Conservation (phyloP, 805 yeast genomes). For the Saccharomyces cerevisiae region DNA sequence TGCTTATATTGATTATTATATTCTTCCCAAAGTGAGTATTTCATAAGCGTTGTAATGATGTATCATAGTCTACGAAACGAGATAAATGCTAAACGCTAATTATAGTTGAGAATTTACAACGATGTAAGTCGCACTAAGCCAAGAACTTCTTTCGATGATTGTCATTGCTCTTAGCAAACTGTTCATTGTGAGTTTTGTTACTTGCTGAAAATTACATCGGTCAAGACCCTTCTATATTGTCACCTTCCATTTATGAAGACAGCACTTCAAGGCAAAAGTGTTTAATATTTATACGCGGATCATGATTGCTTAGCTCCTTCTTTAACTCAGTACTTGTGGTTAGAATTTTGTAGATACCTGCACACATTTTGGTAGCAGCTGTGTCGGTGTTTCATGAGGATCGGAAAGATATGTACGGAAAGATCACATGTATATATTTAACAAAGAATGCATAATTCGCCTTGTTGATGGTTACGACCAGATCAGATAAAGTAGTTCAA, state of each 20-base stretch:
- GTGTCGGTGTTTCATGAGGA: too few species aligned
- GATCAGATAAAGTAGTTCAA: too few species aligned
- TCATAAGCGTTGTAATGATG: not conserved
- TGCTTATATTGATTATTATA: slow-evolving; percentile 3
- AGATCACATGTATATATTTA: too few species aligned
- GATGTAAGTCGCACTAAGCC: not conserved
- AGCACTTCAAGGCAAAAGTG: too few species aligned
- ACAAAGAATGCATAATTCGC: too few species aligned
- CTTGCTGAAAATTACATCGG: not conserved
- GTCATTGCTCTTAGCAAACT: not conserved
- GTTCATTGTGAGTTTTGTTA: not conserved
- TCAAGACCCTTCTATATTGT: not conserved
- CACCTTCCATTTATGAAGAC: not conserved
- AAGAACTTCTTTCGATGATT: not conserved
- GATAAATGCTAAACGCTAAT: not conserved
- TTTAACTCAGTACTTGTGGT: too few species aligned
- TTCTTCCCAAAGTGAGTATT: not conserved
- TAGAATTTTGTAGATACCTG: too few species aligned
- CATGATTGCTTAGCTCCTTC: too few species aligned
- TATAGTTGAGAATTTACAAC: not conserved
- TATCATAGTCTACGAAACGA: not conserved
- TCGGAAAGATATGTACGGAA: too few species aligned
- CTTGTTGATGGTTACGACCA: too few species aligned
- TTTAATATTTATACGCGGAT: too few species aligned
- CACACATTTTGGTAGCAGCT: too few species aligned